Evolutionary conservation across 208 protist species (phyloP).

Genomic region (Crithidia bombi): DNA sequence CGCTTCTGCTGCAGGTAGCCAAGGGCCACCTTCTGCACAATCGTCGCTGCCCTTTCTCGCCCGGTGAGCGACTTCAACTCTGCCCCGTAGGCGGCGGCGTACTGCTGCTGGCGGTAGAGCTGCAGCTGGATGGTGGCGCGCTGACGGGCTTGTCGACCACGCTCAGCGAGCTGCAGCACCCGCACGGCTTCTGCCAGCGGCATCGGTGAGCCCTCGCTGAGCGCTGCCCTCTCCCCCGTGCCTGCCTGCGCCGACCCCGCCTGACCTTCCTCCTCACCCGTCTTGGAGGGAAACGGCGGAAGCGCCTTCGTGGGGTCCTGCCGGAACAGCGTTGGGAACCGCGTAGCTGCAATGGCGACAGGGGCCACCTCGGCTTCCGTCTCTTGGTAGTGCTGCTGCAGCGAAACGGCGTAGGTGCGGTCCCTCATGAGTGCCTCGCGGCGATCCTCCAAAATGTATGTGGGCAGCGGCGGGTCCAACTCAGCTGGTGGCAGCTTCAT

Average conservation of each 20-base stretch:
- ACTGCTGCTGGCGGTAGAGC: conserved; percentile 88
- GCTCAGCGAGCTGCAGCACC: conserved; percentile 94
- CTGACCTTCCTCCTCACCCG: conserved; percentile 2
- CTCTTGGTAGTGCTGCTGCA: conserved; percentile 76
- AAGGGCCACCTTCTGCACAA: conserved; percentile 89
- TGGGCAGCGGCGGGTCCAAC: conserved; percentile 84
- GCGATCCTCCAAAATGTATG: conserved; percentile 91
- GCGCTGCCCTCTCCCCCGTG: not conserved
- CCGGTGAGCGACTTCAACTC: conserved; percentile 71
- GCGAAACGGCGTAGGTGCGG: conserved; percentile 73
- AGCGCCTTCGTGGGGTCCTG: conserved; percentile 42
- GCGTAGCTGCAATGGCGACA: conserved; percentile 47
- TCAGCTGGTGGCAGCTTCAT: conserved; percentile 89
- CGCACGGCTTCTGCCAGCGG: conserved; percentile 84
- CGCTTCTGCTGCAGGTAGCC: conserved; percentile 88
- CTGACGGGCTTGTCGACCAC: conserved; percentile 94
- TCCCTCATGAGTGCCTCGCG: conserved; percentile 64
- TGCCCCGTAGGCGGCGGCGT: conserved; percentile 47
- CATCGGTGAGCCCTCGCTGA: conserved; percentile 42
- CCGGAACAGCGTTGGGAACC: conserved; percentile 15
- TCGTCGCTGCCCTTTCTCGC: conserved; percentile 84
- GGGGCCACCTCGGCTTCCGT: conserved; percentile 67
- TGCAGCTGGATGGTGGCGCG: conserved; percentile 91
- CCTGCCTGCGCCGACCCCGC: not conserved
- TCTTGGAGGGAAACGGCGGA: conserved; percentile 16